Evolutionary conservation across 2,329 filamentous ascomycete genomes (phyloP).

Genomic region (Fusarium longipes): DNA sequence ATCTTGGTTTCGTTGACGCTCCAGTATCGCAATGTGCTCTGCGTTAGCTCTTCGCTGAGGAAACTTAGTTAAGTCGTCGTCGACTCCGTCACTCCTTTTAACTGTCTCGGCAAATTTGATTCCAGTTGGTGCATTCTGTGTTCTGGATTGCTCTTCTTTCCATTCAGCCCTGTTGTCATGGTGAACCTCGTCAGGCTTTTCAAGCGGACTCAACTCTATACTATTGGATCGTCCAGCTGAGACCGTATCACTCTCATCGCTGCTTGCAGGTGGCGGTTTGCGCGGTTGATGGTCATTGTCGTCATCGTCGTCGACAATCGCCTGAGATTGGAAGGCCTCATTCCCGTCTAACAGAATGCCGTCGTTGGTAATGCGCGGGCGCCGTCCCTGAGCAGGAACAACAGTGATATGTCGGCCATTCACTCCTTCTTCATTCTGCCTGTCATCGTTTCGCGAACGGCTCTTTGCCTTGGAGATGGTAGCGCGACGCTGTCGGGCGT

Average conservation of each 20-base stretch:
- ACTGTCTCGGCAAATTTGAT: constrained; percentile 78
- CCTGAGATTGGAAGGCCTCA: constrained; percentile 41
- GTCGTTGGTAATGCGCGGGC: constrained; percentile 70
- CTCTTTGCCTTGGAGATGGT: constrained; percentile 72
- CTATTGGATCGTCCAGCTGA: constrained; percentile 46
- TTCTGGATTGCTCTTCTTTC: constrained; percentile 18
- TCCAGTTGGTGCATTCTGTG: constrained; percentile 43
- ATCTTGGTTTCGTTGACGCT: constrained; percentile 83
- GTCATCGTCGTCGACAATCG: constrained; percentile 47
- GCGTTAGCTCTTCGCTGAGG: constrained; percentile 66
- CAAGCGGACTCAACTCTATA: constrained; percentile 40
- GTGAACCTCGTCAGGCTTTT: constrained; percentile 33
- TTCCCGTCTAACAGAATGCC: constrained; percentile 61
- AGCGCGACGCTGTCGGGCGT: constrained; percentile 74
- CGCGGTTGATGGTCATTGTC: constrained; percentile 47
- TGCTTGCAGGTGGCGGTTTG: constrained; percentile 40
- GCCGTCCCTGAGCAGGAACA: constrained; percentile 66
- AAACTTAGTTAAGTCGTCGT: constrained; percentile 59
- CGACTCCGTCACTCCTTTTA: constrained; percentile 67
- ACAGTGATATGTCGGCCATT: constrained; percentile 74
- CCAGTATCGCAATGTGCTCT: constrained; percentile 87
- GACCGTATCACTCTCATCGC: constrained; percentile 55
- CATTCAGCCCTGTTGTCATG: constrained; percentile 18
- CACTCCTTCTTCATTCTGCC: constrained; percentile 70
- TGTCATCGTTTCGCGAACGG: constrained; percentile 57